Evolutionary conservation across 345 rosid species (phyloP), one percentile per base, ranked within the genome.

Genomic region (Acer saccharum): DNA sequence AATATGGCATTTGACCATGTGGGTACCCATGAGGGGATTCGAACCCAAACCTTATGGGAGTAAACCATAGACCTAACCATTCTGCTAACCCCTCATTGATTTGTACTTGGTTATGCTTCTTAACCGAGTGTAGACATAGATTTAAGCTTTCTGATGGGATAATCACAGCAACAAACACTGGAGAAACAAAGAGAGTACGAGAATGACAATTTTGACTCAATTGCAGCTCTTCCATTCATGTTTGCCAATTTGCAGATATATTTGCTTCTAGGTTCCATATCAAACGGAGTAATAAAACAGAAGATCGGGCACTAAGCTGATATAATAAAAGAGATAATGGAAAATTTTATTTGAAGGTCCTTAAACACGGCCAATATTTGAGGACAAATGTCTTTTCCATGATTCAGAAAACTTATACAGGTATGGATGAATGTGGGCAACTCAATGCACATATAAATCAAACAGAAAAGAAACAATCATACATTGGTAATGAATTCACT

Each of bases 361-460:
- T 35, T 63, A n/a, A 76, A 81, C 65, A 78, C 13, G 23, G 55
- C 11, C 77, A 46, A 52, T 27, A 29, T 62, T 57, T 52, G 65
- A 52, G 77, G 48, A 77, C 35, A 76, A 62, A 39, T 12, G 74
- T 21, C 43, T 27, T 27, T 35, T 20, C 18, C 52, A 52, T 67
- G 63, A 65, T 79, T 43, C 44, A 16, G 62, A 64, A 62, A 65
- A 35, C 5, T 52, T 35, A 50, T 65, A 23, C 32, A 63, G 9
- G 63, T 20, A 65, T 27, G 75, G 67, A 65, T 27, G 75, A 64
- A 55, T 65, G 32, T 9, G n/a, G 61, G 64, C 25, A 70, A 66
- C 71, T 14, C 76, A 54, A 74, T 68, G 72, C 65, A 64, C 48
- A 79, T 52, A 71, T 65, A 64, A 50, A 64, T 70, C 18, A 46